These are phyloP conservation scores for Stachybotrys chartarum DNA, from an alignment of 2,329 filamentous ascomycete species.

Conservation along the genomic window DNA sequence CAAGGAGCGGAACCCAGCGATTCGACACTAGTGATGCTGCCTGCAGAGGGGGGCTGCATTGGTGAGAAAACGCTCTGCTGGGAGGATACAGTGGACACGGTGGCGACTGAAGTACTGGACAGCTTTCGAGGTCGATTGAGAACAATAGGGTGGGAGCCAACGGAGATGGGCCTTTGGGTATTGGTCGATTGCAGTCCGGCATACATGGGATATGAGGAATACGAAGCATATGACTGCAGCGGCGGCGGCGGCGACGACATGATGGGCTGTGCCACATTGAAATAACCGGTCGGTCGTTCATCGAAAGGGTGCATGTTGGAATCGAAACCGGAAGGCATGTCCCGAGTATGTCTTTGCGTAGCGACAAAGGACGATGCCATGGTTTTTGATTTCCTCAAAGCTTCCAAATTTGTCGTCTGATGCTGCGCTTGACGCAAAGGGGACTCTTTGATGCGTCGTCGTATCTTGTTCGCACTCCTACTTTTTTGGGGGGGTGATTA, in stretches of 20 bases:
- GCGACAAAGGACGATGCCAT: not conserved
- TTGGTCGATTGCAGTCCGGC: constrained; percentile 21
- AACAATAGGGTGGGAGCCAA: constrained; percentile 11
- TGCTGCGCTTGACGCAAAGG: not conserved
- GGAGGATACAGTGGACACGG: constrained; percentile 19
- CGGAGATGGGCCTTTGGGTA: constrained; percentile 10
- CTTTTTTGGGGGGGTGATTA: too few species aligned
- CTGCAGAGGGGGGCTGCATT: constrained; percentile 20
- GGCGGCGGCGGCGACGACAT: constrained; percentile 3
- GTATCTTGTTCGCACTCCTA: not conserved
- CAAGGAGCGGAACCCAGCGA: constrained; percentile 25
- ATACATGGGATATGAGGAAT: constrained; percentile 18
- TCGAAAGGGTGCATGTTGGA: not conserved
- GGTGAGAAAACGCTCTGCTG: constrained; percentile 17
- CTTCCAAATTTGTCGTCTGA: not conserved
- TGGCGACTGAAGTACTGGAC: constrained; percentile 18
- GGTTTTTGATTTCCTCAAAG: not conserved
- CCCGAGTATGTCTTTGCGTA: not conserved
- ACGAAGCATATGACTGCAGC: not conserved
- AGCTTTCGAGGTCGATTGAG: constrained; percentile 30
- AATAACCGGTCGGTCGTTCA: not conserved
- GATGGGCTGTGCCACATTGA: not conserved
- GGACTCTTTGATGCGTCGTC: not conserved
- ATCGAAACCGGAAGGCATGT: not conserved
- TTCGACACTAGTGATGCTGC: constrained; percentile 32